Evolutionary conservation across 2,329 filamentous ascomycete genomes (phyloP).

Genomic region (Macrophomina pseudophaseolina): DNA sequence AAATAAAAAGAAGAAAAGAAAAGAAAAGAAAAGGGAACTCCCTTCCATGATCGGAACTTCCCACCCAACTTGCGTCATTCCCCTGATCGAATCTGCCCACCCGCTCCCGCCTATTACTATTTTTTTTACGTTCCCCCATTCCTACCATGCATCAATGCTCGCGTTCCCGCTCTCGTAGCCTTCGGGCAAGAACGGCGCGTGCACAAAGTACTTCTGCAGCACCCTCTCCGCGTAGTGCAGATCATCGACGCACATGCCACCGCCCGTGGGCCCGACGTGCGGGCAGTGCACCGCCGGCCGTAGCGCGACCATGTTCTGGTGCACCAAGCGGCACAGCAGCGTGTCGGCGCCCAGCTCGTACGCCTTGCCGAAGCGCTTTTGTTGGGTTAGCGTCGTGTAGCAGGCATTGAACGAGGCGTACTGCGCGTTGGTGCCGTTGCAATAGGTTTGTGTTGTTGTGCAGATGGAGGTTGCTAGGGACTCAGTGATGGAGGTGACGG

Average conservation of each 20-base stretch:
- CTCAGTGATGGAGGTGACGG: not conserved
- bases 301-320: slow-evolving; percentile 44
- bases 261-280: slow-evolving; percentile 42
- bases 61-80: not conserved
- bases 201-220: slow-evolving; percentile 24
- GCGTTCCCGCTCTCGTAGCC: slow-evolving; percentile 22
- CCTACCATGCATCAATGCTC: slow-evolving; percentile 22
- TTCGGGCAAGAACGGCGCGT: slow-evolving; percentile 20
- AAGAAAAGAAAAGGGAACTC: no score
- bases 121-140: not conserved
- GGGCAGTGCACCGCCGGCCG: slow-evolving; percentile 44
- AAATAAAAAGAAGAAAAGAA: no score
- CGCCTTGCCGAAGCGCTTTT: slow-evolving; percentile 39
- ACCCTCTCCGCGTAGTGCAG: slow-evolving; percentile 32
- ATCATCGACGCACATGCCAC: slow-evolving; percentile 42
- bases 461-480: slow-evolving; percentile 36
- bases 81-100: not conserved
- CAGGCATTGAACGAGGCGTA: slow-evolving; percentile 34
- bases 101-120: no score
- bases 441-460: slow-evolving; percentile 32
- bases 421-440: slow-evolving; percentile 36
- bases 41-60: not conserved
- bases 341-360: slow-evolving; percentile 45
- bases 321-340: slow-evolving; percentile 43
- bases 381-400: slow-evolving; percentile 35